Evolutionary conservation across 148 eudicot genomes (phyloP).

Genomic region (Rhododendron vialii): DNA sequence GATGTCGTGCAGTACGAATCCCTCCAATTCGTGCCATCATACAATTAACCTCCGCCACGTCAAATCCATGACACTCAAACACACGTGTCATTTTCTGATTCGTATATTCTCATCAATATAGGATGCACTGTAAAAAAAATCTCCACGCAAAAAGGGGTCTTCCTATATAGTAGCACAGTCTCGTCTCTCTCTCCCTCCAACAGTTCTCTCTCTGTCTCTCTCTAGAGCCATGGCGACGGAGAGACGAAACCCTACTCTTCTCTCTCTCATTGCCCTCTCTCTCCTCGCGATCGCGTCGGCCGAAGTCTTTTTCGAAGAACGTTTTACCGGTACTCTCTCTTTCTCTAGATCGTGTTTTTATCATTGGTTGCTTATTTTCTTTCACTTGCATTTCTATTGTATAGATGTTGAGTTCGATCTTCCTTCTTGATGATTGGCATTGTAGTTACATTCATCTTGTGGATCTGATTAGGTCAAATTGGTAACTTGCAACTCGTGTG

Average conservation of each 20-base stretch:
- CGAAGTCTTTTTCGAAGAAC: conserved; percentile 78
- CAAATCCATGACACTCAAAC: conserved; percentile 27
- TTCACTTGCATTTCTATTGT: not conserved
- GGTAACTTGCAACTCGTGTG: not conserved
- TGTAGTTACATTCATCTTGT: not conserved
- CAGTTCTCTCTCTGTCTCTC: not conserved
- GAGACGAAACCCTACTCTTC: conserved; percentile 43
- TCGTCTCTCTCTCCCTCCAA: not conserved
- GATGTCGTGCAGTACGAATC: not conserved
- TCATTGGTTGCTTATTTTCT: not conserved
- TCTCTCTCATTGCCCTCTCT: conserved; percentile 57
- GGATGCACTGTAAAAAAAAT: not conserved
- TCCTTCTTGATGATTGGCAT: not conserved
- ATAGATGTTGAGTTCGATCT: not conserved
- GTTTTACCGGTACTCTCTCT: conserved; percentile 52
- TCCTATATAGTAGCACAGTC: not conserved
- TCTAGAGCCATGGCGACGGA: conserved; percentile 49
- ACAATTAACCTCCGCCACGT: conserved; percentile 38
- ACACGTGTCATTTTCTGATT: conserved; percentile 19
- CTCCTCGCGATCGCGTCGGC: conserved; percentile 54
- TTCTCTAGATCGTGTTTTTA: not conserved
- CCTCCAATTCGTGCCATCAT: not conserved
- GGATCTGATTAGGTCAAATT: conserved; percentile 13
- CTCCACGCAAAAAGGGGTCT: not conserved
- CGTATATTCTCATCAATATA: conserved; percentile 16